Conservation (phyloP, 129 eudicot genomes). For the Escallonia herrerae region DNA sequence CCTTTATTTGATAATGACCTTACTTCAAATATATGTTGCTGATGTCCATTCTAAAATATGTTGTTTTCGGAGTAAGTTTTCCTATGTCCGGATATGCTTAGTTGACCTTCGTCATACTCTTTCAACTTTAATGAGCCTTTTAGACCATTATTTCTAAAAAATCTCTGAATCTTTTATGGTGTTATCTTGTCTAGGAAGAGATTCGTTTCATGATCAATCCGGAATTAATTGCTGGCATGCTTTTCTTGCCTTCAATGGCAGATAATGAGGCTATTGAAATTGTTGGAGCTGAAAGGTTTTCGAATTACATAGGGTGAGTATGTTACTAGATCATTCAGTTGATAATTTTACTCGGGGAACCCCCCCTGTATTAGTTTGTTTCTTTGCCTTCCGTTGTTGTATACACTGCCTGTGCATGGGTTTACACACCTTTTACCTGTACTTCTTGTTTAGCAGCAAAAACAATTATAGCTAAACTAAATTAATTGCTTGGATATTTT, state of each 20-base stretch:
- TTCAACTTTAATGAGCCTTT: slow-evolving; percentile 2
- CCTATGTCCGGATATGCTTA: neutral
- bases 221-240: slow-evolving; percentile 85
- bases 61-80: no score
- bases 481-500: no score
- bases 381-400: no score
- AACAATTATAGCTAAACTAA: no score
- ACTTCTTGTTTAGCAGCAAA: no score
- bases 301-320: slow-evolving; percentile 73
- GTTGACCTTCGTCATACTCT: slow-evolving; percentile 13
- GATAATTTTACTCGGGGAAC: neutral
- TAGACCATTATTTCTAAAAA: neutral
- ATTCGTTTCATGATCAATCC: slow-evolving; percentile 97
- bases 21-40: no score
- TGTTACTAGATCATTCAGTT: slow-evolving; percentile 3
- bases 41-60: no score
- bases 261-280: slow-evolving; percentile 93
- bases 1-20: no score
- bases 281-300: slow-evolving; percentile 79
- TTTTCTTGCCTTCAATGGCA: slow-evolving; percentile 87
- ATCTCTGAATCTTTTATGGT: neutral
- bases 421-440: no score
- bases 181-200: slow-evolving; percentile 55
- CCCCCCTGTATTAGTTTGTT: no score
- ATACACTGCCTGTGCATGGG: no score